Conservation (phyloP, 805 yeast genomes). For the Clavispora carvajalis region DNA sequence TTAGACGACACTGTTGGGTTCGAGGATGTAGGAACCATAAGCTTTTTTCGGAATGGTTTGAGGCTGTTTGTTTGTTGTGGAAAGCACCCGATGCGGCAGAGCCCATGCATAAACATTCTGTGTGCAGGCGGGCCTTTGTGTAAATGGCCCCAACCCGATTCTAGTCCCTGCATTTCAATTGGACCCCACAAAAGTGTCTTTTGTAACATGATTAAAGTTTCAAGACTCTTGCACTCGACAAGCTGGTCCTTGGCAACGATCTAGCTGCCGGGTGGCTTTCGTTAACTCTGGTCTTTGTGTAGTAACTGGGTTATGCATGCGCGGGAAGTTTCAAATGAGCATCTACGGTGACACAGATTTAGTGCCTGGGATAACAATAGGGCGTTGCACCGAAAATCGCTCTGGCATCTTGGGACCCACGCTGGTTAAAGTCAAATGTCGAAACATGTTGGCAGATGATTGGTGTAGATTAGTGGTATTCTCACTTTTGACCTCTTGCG, state of each 20-base stretch:
- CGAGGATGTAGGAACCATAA: background rate
- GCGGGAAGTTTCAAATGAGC: background rate
- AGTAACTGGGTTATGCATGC: background rate
- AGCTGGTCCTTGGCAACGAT: too few species aligned
- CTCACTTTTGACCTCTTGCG: too few species aligned
- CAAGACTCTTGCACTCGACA: too few species aligned
- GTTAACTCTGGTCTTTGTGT: too few species aligned
- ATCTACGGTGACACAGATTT: background rate
- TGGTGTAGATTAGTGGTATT: too few species aligned
- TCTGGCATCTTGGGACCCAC: too few species aligned
- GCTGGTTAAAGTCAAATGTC: too few species aligned
- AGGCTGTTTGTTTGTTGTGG: slow-evolving; percentile 1
- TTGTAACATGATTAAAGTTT: too few species aligned
- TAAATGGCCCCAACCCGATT: background rate
- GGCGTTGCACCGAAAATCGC: too few species aligned
- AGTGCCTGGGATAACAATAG: background rate
- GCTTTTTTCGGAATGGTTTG: background rate
- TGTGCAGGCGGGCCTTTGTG: background rate
- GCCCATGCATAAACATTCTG: background rate
- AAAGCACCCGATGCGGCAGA: background rate
- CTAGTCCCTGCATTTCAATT: background rate
- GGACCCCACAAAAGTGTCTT: too few species aligned
- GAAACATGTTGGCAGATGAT: too few species aligned
- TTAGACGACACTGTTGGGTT: background rate
- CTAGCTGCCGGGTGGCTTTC: too few species aligned